Evolutionary conservation across 306 rosid genomes (phyloP).

Genomic region (barrel medic (Medicago truncatula)): MtrunA17r5.0-ANR NC_053046.1:42212501-42213000

Average conservation of each 20-base stretch:
- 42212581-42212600: no score
- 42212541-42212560: no score
- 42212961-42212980: conserved; percentile 30
- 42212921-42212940: conserved; percentile 32
- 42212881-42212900: conserved; percentile 29
- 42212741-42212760: conserved; percentile 50
- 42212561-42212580: no score
- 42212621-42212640: no score
- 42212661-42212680: neutral
- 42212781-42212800: conserved; percentile 72
- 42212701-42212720: conserved; percentile 75
- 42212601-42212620: no score
- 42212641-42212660: neutral
- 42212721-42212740: conserved; percentile 65
- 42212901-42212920: conserved; percentile 33
- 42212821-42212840: conserved; percentile 77
- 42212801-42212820: conserved; percentile 83
- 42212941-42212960: conserved; percentile 33
- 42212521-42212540: no score
- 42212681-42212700: neutral
- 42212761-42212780: conserved; percentile 61
- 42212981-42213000: conserved; percentile 9
- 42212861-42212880: conserved; percentile 75
- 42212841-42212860: conserved; percentile 69
- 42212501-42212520: no score